A percentile compares a stretch with the other conserved stretches of the same genome.
These are phyloP conservation scores for Talaromyces sp. DNA, from an alignment of 2,329 filamentous ascomycete species.

Conservation along the genomic window DNA sequence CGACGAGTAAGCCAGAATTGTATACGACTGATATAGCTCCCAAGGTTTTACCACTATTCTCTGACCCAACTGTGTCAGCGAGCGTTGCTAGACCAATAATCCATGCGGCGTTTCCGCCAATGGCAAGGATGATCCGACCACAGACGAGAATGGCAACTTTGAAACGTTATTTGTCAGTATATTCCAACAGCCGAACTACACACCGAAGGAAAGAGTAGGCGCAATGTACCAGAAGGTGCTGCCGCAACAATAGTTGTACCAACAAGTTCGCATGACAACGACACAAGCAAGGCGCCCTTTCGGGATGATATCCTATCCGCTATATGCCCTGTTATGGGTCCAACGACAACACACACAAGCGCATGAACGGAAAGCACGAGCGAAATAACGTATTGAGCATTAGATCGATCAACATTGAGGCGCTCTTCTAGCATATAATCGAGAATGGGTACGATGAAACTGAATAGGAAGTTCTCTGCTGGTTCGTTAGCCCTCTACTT, in stretches of 20 bases:
- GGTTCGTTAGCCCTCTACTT: background rate
- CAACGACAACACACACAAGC: constrained; percentile 26
- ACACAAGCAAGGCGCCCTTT: constrained; percentile 28
- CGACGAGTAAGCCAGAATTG: constrained; percentile 29
- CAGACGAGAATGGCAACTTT: constrained; percentile 27
- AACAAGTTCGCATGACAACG: constrained; percentile 27
- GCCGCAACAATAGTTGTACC: constrained; percentile 30
- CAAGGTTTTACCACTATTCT: constrained; percentile 30
- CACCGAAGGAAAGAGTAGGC: too few species aligned
- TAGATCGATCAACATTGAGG: constrained; percentile 25
- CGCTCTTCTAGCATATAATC: constrained; percentile 31
- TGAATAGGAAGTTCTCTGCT: constrained; percentile 32
- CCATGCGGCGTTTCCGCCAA: constrained; percentile 33
- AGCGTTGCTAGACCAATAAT: constrained; percentile 34
- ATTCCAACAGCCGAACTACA: too few species aligned
- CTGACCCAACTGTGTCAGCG: constrained; percentile 29
- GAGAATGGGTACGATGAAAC: constrained; percentile 35
- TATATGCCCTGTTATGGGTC: constrained; percentile 29
- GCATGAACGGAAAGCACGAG: constrained; percentile 29
- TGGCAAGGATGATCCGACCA: constrained; percentile 33
- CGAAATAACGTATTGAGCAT: constrained; percentile 30
- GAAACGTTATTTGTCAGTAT: background rate
- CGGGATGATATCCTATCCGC: constrained; percentile 27
- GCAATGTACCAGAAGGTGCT: constrained; percentile 27
- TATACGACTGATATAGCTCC: constrained; percentile 29